Evolutionary conservation across 139 green algal species (phyloP).

Genomic region (Ulvella scutata): DNA sequence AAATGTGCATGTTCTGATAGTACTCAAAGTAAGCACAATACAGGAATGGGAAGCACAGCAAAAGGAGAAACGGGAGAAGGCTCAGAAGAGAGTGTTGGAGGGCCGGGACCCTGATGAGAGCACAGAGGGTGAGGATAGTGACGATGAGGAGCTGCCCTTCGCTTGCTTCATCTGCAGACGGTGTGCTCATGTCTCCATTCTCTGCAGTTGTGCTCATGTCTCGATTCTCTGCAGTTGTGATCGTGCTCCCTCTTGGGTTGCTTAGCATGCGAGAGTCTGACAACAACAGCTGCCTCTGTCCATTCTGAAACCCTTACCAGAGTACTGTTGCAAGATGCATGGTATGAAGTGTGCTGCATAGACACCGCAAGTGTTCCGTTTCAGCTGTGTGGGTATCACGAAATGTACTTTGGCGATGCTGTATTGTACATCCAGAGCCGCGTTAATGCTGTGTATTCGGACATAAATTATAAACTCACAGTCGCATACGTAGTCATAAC

Average conservation of each 20-base stretch:
- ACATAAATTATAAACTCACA: too few relatives aligned
- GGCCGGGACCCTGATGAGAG: conserved; percentile 23
- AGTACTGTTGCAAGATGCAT: neutral
- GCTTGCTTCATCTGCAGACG: conserved; percentile 81
- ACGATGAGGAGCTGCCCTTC: conserved; percentile 86
- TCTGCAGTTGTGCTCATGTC: neutral
- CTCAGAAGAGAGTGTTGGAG: conserved; percentile 18
- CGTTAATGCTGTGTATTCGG: too few relatives aligned
- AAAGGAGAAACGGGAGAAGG: conserved; percentile 53
- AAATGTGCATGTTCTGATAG: neutral
- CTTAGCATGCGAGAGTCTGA: neutral
- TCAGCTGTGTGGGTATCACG: too few relatives aligned
- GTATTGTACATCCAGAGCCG: too few relatives aligned
- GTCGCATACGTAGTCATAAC: too few relatives aligned
- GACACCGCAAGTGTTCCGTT: neutral
- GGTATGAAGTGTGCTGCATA: neutral
- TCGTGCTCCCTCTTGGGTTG: neutral
- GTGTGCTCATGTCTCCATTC: neutral
- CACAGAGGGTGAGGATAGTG: conserved; percentile 21
- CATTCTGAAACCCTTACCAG: neutral
- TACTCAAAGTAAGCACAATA: neutral
- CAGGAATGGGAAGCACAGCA: conserved; percentile 89
- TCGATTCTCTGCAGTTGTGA: neutral
- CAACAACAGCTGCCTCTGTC: neutral
- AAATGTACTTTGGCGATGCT: too few relatives aligned